Conservation (phyloP, 768 basidiomycete species). For the Neoboletus magnificus region DNA sequence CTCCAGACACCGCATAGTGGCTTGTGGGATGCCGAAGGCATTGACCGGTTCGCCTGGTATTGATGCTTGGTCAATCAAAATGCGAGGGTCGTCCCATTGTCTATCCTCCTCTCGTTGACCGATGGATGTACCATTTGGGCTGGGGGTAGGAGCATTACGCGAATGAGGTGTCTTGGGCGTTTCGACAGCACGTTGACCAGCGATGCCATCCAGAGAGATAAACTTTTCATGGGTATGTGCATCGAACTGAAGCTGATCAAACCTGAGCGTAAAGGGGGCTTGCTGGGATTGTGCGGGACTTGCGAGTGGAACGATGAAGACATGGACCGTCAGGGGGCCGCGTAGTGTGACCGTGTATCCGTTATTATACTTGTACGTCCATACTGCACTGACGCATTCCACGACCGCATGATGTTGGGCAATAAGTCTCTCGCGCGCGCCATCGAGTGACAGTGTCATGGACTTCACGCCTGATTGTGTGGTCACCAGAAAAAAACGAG, state of each 20-base stretch:
- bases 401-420: slow-evolving; percentile 49
- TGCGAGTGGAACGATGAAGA: slow-evolving; percentile 36
- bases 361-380: slow-evolving; percentile 79
- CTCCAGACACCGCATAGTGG: slow-evolving; percentile 87
- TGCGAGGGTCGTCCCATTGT: slow-evolving; percentile 64
- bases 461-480: slow-evolving; percentile 82
- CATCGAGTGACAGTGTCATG: slow-evolving; percentile 77
- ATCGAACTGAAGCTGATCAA: slow-evolving; percentile 73
- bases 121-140: slow-evolving; percentile 27
- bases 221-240: slow-evolving; percentile 72
- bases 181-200: slow-evolving; percentile 46
- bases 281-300: slow-evolving; percentile 21
- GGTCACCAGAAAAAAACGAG: slow-evolving; percentile 82
- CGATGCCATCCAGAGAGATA: slow-evolving; percentile 62
- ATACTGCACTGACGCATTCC: slow-evolving; percentile 69
- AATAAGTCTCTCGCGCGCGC: slow-evolving; percentile 65
- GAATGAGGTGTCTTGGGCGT: slow-evolving; percentile 37
- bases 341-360: slow-evolving; percentile 76
- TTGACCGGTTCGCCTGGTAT: slow-evolving; percentile 84
- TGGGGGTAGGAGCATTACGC: slow-evolving; percentile 35
- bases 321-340: slow-evolving; percentile 69
- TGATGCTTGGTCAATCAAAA: slow-evolving; percentile 56
- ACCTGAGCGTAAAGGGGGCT: slow-evolving; percentile 45
- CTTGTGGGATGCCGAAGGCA: slow-evolving; percentile 84
- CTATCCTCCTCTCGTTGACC: slow-evolving; percentile 48